Conservation (phyloP, 352 stramenopile genomes). For the Pythium rhizo-oryzae region DNA sequence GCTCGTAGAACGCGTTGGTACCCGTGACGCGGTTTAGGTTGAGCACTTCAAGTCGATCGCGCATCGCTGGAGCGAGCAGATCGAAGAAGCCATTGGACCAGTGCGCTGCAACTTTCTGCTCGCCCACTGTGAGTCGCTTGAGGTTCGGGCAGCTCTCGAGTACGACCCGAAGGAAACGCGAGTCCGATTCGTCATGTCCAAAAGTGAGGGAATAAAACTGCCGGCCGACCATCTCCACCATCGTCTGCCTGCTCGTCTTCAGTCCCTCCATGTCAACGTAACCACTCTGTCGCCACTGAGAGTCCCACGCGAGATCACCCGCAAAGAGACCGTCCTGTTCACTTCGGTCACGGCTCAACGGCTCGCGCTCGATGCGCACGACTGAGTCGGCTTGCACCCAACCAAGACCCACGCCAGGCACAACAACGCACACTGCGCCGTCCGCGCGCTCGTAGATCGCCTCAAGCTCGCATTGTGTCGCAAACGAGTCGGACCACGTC, state of each 20-base stretch:
- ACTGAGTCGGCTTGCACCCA: not conserved
- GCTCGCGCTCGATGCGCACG: conserved; percentile 10
- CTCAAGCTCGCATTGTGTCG: conserved; percentile 14
- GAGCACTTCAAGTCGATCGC: not conserved
- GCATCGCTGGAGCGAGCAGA: not conserved
- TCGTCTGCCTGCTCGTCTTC: not conserved
- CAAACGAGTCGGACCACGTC: conserved; percentile 6
- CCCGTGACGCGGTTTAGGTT: not conserved
- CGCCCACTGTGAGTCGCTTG: not conserved
- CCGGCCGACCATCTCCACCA: conserved; percentile 1
- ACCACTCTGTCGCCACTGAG: not conserved
- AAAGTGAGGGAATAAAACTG: conserved; percentile 4
- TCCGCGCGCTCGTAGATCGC: conserved; percentile 21
- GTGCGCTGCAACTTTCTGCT: not conserved
- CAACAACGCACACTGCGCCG: conserved; percentile 13
- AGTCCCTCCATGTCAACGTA: no score
- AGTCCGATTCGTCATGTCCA: not conserved
- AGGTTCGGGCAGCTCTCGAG: conserved; percentile 6
- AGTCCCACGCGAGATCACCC: not conserved
- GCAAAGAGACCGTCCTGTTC: conserved; percentile 11
- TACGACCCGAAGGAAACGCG: not conserved
- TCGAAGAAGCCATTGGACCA: not conserved
- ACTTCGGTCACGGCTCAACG: not conserved
- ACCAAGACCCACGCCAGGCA: conserved; percentile 12
- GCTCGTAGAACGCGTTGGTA: not conserved